phyloP scores from a whole-genome alignment of 2,329 filamentous ascomycete species.

The Cadophora luteo-olivacea region DNA sequence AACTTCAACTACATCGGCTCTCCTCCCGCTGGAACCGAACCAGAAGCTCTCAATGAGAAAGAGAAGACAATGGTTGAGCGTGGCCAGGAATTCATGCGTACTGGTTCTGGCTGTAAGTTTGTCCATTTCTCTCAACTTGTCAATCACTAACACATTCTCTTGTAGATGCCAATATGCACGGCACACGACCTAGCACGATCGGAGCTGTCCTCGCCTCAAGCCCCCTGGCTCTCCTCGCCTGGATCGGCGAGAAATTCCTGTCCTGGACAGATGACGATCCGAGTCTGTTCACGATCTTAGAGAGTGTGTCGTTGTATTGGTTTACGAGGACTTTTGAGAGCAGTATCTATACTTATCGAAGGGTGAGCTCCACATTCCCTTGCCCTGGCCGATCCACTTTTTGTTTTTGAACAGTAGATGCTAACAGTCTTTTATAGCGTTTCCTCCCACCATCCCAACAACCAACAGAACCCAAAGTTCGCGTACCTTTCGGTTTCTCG shows the following conservation, averaged over 20 bases:
- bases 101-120: slow-evolving; percentile 50
- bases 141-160: neutral
- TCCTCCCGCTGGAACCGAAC: slow-evolving; percentile 29
- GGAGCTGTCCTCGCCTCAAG: slow-evolving; percentile 59
- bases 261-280: slow-evolving; percentile 57
- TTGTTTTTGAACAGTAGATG: no score
- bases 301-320: slow-evolving; percentile 61
- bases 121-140: neutral
- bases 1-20: slow-evolving; percentile 16
- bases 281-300: slow-evolving; percentile 53
- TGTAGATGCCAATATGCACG: slow-evolving; percentile 55
- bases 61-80: slow-evolving; percentile 50
- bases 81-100: slow-evolving; percentile 47
- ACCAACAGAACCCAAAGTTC: neutral
- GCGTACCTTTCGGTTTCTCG: slow-evolving; percentile 50
- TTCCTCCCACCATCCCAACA: slow-evolving; percentile 1
- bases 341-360: slow-evolving; percentile 55
- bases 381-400: no score
- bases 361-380: neutral
- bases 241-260: slow-evolving; percentile 63
- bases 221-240: slow-evolving; percentile 62
- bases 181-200: slow-evolving; percentile 60
- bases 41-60: slow-evolving; percentile 28
- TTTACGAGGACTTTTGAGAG: slow-evolving; percentile 56
- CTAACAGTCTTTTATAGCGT: neutral